Evolutionary conservation across 371 early-diverging fungal genomes (phyloP), one percentile per base, ranked within the genome.

Genomic region (Caulochytrium protostelioides): DNA sequence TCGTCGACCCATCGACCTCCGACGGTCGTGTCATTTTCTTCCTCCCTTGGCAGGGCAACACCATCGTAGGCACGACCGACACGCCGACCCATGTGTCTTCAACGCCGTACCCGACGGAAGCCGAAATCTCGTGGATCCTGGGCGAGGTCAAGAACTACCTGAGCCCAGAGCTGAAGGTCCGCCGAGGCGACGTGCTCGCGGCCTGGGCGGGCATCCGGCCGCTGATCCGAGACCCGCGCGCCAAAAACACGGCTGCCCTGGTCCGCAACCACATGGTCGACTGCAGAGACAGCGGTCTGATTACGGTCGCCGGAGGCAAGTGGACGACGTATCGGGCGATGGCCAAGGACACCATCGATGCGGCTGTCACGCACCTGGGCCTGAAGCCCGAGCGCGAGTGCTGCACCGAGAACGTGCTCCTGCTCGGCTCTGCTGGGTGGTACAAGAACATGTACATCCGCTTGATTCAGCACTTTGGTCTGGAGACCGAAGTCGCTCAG

Each of bases 291-390:
- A 67, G 72, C 35, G 83, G 83, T 6, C 52, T 98, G 34, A 52
- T 99, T 39, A 91, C 97, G 5, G 79, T 99, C 49, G 83, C 97
- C 13, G 99, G 99, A 41, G 99, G 99, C 35, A 99, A 99, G 54
- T 99, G 99, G 99, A 99, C 98, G 1, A 98, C 97, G 1, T 98
- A 87, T 59, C 77, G 99, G 43, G 76, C 77, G 38, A 98, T 98
- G 97, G 98, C 98, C 17, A 71, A 89, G 47, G 94, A 98, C 46
- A 83, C 97, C 0, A 73, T 98, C 22, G 89, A 94, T 50, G 49
- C 61, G 38, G 97, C 97, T 10, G 72, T 97, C 23, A 51, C 72
- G 37, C 60, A 52, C 12, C 86, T 27, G 51, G 55, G 52, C 30
- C 60, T 44, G 30, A 39, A 42, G 27, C 62, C 42, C 4, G 44